phyloP scores from a whole-genome alignment of 371 early-diverging fungal genomes.

The Mycotypha africana region DNA sequence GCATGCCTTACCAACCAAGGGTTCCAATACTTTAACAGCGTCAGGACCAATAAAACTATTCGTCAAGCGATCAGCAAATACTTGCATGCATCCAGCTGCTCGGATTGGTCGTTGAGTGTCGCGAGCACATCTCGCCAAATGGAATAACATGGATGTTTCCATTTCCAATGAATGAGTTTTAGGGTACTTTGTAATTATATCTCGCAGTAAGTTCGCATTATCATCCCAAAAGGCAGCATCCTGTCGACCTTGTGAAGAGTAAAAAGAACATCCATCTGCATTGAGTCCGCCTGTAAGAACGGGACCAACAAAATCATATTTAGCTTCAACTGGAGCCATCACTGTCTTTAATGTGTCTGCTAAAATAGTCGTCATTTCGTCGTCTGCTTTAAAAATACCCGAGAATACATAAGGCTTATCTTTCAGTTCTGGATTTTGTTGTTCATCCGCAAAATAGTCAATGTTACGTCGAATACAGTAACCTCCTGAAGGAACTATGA shows the following conservation, averaged over 20 bases:
- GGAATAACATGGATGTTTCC: slow-evolving; percentile 87
- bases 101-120: slow-evolving; percentile 48
- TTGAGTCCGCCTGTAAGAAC: slow-evolving; percentile 71
- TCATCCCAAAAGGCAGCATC: slow-evolving; percentile 78
- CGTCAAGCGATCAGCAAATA: slow-evolving; percentile 75
- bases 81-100: slow-evolving; percentile 81
- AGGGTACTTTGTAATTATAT: slow-evolving; percentile 49
- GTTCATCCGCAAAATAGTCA: not conserved
- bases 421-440: slow-evolving; percentile 8
- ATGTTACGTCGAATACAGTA: slow-evolving; percentile 53
- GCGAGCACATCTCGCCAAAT: slow-evolving; percentile 62
- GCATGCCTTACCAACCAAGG: slow-evolving; percentile 62
- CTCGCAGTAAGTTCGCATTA: slow-evolving; percentile 61
- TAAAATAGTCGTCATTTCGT: slow-evolving; percentile 45
- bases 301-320: slow-evolving; percentile 31
- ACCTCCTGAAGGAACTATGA: slow-evolving; percentile 72
- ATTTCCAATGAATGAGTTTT: slow-evolving; percentile 78
- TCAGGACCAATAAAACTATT: slow-evolving; percentile 73
- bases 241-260: slow-evolving; percentile 82
- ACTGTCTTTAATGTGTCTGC: slow-evolving; percentile 25
- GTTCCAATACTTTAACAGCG: slow-evolving; percentile 54
- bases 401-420: slow-evolving; percentile 66
- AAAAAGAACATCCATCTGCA: slow-evolving; percentile 88
- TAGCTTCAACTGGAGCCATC: slow-evolving; percentile 19
- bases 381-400: slow-evolving; percentile 58